Conservation (phyloP, 2,329 filamentous ascomycete genomes). For the Penicillium janthinellum region DNA sequence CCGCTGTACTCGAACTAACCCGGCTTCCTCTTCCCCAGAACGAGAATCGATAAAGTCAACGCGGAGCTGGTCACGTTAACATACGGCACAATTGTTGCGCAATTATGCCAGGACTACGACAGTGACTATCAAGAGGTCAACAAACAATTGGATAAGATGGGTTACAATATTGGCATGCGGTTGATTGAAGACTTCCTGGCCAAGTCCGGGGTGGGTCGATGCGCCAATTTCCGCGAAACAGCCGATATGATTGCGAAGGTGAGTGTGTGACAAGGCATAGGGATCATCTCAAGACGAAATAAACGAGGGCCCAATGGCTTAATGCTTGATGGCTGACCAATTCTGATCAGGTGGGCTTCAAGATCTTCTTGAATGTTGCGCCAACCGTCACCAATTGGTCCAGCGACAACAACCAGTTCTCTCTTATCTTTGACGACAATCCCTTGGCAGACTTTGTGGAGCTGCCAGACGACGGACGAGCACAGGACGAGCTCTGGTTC, state of each 20-base stretch:
- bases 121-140: conserved; percentile 94
- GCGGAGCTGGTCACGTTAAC: conserved; percentile 96
- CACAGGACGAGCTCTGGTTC: conserved; percentile 97
- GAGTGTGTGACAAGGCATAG: conserved; percentile 15
- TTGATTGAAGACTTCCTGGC: conserved; percentile 97
- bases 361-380: conserved; percentile 97
- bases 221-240: conserved; percentile 90
- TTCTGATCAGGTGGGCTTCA: conserved; percentile 79
- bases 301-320: neutral
- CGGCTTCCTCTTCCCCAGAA: conserved; percentile 56
- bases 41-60: conserved; percentile 95
- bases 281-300: neutral
- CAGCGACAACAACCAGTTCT: conserved; percentile 94
- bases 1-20: conserved; percentile 18
- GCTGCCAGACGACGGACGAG: conserved; percentile 89
- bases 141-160: conserved; percentile 98
- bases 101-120: conserved; percentile 95
- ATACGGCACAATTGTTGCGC: conserved; percentile 95
- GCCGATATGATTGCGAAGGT: conserved; percentile 96
- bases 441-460: conserved; percentile 97
- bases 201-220: conserved; percentile 87
- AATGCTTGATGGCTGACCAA: conserved; percentile 8
- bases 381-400: conserved; percentile 95
- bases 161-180: conserved; percentile 95
- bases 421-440: conserved; percentile 94